Base-by-base conservation (phyloP, 495 filamentous ascomycete species). In the Penicillium roqueforti region DNA sequence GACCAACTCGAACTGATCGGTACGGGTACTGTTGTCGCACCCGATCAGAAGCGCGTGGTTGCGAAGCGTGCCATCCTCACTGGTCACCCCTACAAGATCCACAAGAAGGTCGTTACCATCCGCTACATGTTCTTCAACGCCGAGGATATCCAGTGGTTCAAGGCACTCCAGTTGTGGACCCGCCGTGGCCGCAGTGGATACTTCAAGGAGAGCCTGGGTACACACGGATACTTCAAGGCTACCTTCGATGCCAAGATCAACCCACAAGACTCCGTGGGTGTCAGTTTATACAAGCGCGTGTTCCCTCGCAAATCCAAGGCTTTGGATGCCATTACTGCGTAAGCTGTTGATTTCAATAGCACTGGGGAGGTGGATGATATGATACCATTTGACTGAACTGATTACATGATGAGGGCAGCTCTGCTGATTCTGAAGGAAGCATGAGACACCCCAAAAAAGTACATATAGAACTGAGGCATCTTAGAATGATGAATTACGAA, bases 71-170 rank as follows among this genome's bases (percentile, higher is more conserved):
- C 93, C 57, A 91, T 97, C 55, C 79, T 98, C 50, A 96, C 93
- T 0, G 93, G 93, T 36, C 93, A 97, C 68, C 92, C 95, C 0
- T 96, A 88, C 76, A 97, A 98, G 77, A 97, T 98, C 61, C 92
- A 98, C 81, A 93, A 92, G 76, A 89, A 88, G 70, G 75, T 97
- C 22, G 95, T 97, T 50, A 97, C 95, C 1, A 84, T 98, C 20
- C 86, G 93, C 22, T 97, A 97, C 80, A 97, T 98, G 93, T 98
- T 98, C 79, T 98, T 98, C 82, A 95, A 96, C 72, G 69, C 81
- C 14, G 90, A 95, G 69, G 95, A 98, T 65, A 87, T 98, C 39
- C 79, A 84, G 58, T 98, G 91, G 91, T 98, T 97, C 79, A 96
- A 95, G 70, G 91, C 92, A 3, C 71, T 98, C 65, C 91, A 91